A percentile compares a stretch with the other conserved stretches of the same genome.
phyloP scores from a whole-genome alignment of 2,329 filamentous ascomycete species.

The Parastagonospora nodorum region DNA sequence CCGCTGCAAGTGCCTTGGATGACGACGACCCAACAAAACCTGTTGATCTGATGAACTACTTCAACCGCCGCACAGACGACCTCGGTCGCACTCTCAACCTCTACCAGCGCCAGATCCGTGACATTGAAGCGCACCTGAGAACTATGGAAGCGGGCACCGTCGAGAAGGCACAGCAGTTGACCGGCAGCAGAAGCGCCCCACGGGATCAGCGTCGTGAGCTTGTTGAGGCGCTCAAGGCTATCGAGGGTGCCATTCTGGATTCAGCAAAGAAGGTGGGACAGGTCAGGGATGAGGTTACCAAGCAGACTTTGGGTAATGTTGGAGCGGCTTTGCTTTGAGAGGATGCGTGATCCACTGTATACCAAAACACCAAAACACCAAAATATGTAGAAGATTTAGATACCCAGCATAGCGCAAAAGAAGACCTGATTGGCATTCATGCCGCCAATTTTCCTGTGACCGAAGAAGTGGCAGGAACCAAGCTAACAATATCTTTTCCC shows the following conservation, averaged over 20 bases:
- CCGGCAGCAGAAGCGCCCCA: slow-evolving; percentile 39
- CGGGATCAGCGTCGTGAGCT: slow-evolving; percentile 51
- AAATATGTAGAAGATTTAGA: neutral
- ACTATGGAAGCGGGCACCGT: slow-evolving; percentile 54
- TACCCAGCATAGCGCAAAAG: no score
- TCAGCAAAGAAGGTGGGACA: slow-evolving; percentile 54
- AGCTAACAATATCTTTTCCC: no score
- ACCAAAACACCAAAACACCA: neutral
- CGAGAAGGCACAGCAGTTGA: slow-evolving; percentile 50
- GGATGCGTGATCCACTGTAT: no score
- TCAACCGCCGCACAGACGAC: slow-evolving; percentile 48
- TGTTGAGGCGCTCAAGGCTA: slow-evolving; percentile 53
- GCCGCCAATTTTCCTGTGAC: no score
- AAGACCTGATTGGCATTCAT: no score
- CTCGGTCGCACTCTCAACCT: slow-evolving; percentile 46
- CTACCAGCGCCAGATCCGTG: slow-evolving; percentile 51
- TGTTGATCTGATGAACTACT: slow-evolving; percentile 54
- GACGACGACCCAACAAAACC: slow-evolving; percentile 45
- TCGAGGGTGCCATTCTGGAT: slow-evolving; percentile 56
- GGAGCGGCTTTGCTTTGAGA: slow-evolving; percentile 35
- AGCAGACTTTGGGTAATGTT: slow-evolving; percentile 47
- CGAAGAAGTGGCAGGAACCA: no score
- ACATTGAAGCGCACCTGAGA: slow-evolving; percentile 56
- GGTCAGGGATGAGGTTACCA: slow-evolving; percentile 54
- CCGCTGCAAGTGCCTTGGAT: slow-evolving; percentile 38